Percentiles rank a stretch among this genome's conserved stretches.
phyloP scores from a whole-genome alignment of 352 stramenopile genomes.

The Globisporangium spiculum region DNA sequence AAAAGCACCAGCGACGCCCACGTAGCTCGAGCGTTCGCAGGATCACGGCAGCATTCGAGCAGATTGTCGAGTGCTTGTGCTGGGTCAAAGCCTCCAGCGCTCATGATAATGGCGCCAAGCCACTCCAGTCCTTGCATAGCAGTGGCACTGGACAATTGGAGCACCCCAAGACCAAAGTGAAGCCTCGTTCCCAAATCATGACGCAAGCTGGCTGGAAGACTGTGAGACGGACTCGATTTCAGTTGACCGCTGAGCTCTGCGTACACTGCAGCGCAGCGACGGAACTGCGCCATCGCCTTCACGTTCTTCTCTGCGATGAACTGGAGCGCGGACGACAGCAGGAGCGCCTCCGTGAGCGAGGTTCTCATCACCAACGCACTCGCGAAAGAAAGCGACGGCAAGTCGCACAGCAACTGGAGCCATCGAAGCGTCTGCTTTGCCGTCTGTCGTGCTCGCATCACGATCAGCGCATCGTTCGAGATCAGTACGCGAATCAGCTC shows the following conservation, averaged over 20 bases:
- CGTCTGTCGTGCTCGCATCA: conserved; percentile 20
- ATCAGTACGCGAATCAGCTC: conserved; percentile 33
- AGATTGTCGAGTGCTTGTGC: conserved; percentile 29
- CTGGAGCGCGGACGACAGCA: conserved; percentile 26
- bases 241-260: conserved; percentile 24
- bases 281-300: conserved; percentile 25
- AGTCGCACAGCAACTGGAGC: conserved; percentile 27
- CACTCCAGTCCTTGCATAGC: conserved; percentile 28
- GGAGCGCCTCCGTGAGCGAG: conserved; percentile 31
- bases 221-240: background rate
- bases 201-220: conserved; percentile 16
- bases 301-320: conserved; percentile 29
- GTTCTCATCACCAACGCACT: conserved; percentile 20
- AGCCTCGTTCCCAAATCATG: conserved; percentile 21
- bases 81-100: conserved; percentile 20
- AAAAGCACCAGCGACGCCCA: conserved; percentile 36
- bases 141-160: conserved; percentile 29
- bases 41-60: conserved; percentile 17
- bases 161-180: conserved; percentile 30
- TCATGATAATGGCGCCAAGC: conserved; percentile 20
- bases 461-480: conserved; percentile 33
- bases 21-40: conserved; percentile 18
- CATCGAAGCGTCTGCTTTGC: conserved; percentile 26
- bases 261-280: conserved; percentile 26
- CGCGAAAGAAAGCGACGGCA: conserved; percentile 31